Evolutionary conservation across 169 alveolate genomes (phyloP), one percentile per base, ranked within the genome.

Genomic region (Eimeria falciformis): DNA sequence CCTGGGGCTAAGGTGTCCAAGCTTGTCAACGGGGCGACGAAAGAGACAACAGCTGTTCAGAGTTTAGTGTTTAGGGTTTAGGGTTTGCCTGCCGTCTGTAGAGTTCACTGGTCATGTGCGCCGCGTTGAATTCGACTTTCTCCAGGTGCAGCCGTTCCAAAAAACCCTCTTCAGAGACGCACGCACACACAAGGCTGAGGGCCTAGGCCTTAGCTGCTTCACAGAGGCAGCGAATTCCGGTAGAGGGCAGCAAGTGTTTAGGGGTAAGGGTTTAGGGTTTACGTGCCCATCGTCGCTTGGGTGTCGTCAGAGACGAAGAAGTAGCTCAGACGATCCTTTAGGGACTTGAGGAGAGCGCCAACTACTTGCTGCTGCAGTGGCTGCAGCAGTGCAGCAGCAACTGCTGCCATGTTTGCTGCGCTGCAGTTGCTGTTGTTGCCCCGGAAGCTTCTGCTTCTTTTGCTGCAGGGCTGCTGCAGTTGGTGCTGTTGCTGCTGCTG

Each of bases 321-420:
- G 29, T 75, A 75, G 4, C 85, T 66, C 4, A 75, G 43, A 7
- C 85, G 37, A 2, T 75, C 85, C 55, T 27, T 45, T 6, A 75
- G 85, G 66, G 85, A 45, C 45, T 75, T 75, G 1, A 75, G 23
- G 21, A 75, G 29, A 0, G 85, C 85, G 45, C 66, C 85, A 2
- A 75, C 46, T 0, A 75, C 85, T 46, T 75, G 85, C 85, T 75
- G 85, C 85, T 75, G 85, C 85, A 45, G 45, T 25, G 62, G 85
- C 62, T 75, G 83, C 83, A 71, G 83, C 83, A 71, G 83, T 56
- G 83, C 83, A 40, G 83, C 83, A 71, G 83, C 83, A 71, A 71
- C 83, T 29, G 83, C 83, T 75, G 62, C 85, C 66, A 75, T 40
- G 46, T 40, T 46, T 45, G 85, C 85, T 14, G 62, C 62, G 62